Evolutionary conservation across 768 basidiomycete species (phyloP), one percentile per base, ranked within the genome.

Genomic region (Panellus pusillus): DNA sequence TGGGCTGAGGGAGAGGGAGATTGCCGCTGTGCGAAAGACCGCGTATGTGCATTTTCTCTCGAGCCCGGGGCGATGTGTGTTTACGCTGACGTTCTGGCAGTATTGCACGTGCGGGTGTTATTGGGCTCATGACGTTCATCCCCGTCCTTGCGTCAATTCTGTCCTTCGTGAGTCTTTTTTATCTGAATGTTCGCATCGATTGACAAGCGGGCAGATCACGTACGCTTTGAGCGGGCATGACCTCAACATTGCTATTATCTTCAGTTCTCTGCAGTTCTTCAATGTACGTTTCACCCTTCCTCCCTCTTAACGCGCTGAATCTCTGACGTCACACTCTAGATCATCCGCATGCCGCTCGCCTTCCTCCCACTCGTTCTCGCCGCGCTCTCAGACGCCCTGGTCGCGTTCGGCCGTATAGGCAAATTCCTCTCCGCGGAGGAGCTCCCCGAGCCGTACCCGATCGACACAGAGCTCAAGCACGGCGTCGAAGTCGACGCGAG

Each of bases 301-400:
- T 9, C 7, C 27, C 41, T 31, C 27, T 18, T 42, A 32, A 0
- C 19, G 46, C 38, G 40, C 32, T 31, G 6, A 19, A 47, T 19
- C 24, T 29, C 5, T 35, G 14, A 35, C 7, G n/a, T 27, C 11
- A 17, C 35, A 20, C 8, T 19, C 11, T 52, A 84, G 83, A 78
- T 81, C 53, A 79, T 86, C 60, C 79, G 81, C n/a, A 62, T 69
- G 7, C 86, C 86, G 3, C 72, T 87, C 17, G 61, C 78, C n/a
- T 67, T 81, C 48, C 69, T 86, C 49, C 85, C 86, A 0, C 64
- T 84, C 47, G 77, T 81, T 15, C 65, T 86, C 32, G 74, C 78
- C 6, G 65, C 67, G 28, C 65, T 78, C 13, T 71, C 78, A 0
- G 78, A 84, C 60, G 77, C 78, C 1, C 58, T 79, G 9, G 78